These are phyloP conservation scores for Erythrophleum ivorense DNA, from an alignment of 331 rosid genomes.

Conservation along the genomic window DNA sequence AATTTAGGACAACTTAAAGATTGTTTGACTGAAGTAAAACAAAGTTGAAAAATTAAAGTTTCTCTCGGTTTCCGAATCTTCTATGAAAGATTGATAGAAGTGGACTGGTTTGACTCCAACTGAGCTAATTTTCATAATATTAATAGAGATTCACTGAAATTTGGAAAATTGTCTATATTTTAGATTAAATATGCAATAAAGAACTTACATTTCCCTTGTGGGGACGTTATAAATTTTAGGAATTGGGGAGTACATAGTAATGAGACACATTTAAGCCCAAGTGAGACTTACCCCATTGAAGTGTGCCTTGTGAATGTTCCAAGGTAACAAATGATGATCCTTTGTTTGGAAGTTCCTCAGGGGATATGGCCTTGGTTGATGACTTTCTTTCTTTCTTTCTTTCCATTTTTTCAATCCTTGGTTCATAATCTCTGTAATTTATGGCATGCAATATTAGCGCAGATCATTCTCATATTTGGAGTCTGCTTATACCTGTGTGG, in stretches of 20 bases:
- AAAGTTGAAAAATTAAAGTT: neutral
- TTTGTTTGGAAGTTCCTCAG: conserved; percentile 2
- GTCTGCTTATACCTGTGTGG: conserved; percentile 18
- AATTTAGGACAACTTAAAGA: neutral
- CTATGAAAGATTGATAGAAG: neutral
- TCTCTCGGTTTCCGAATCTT: neutral
- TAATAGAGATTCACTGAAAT: neutral
- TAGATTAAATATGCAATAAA: neutral
- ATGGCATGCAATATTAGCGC: conserved; percentile 15
- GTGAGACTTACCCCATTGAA: neutral
- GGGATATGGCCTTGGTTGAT: neutral
- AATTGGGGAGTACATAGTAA: neutral
- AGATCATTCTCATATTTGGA: conserved; percentile 16
- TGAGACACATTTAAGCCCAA: neutral
- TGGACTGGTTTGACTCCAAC: conserved; percentile 3
- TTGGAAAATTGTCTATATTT: neutral
- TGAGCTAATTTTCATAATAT: neutral
- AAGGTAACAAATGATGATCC: neutral
- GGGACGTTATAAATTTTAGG: neutral
- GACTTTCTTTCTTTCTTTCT: neutral
- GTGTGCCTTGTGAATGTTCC: neutral
- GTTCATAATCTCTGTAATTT: conserved; percentile 21
- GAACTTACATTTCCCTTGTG: neutral
- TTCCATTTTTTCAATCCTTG: neutral
- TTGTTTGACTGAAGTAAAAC: neutral